A percentile compares a stretch with the other conserved stretches of the same genome.
phyloP scores from a whole-genome alignment of 345 rosid genomes.

The Brassica cretica region DNA sequence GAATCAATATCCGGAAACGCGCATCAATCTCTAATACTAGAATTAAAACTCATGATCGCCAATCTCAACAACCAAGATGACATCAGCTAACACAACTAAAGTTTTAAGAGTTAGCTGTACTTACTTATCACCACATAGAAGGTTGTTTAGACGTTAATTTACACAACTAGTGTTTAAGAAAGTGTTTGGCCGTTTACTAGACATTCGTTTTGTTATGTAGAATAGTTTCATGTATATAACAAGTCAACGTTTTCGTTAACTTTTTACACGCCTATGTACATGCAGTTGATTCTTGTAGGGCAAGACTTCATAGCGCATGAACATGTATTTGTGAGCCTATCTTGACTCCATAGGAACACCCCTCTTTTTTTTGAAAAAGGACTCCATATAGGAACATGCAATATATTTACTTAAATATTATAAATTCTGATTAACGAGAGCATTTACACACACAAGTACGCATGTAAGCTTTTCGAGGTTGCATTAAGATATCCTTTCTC shows the following conservation, averaged over 20 bases:
- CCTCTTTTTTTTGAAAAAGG: too few relatives aligned
- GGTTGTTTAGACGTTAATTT: too few relatives aligned
- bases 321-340: conserved; percentile 35
- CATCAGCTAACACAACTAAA: too few relatives aligned
- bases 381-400: conserved; percentile 1
- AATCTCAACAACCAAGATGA: too few relatives aligned
- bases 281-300: conserved; percentile 11
- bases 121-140: too few relatives aligned
- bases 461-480: conserved; percentile 36
- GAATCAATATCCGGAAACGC: too few relatives aligned
- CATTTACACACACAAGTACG: conserved; percentile 34
- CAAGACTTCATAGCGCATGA: conserved; percentile 25
- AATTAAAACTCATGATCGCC: too few relatives aligned
- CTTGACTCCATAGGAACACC: background rate
- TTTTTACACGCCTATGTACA: background rate
- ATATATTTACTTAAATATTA: conserved; percentile 23
- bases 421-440: conserved; percentile 35
- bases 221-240: too few relatives aligned
- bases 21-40: too few relatives aligned
- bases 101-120: too few relatives aligned
- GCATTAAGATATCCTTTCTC: conserved; percentile 30
- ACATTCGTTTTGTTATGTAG: background rate
- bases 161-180: too few relatives aligned
- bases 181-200: background rate
- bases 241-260: too few relatives aligned